Percentiles rank a stretch among this genome's conserved stretches.
Evolutionary conservation across 1,284 basidiomycete species (phyloP).

Genomic region (Leccinum subfulvum): DNA sequence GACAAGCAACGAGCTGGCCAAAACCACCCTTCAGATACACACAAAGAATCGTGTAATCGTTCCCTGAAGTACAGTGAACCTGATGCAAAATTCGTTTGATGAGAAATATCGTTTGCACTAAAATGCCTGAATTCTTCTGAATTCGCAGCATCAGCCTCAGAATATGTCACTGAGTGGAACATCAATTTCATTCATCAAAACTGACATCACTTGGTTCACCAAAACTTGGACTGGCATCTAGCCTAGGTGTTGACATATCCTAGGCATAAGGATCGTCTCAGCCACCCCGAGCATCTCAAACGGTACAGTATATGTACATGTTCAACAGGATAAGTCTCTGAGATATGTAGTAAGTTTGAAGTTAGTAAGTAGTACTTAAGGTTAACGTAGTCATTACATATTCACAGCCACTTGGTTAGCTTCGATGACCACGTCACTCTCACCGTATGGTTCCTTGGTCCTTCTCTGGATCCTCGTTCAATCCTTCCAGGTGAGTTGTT

Average conservation of each 20-base stretch:
- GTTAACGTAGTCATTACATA: neutral
- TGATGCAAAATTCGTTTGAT: neutral
- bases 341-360: too few relatives aligned
- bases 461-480: conserved; percentile 63
- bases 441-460: conserved; percentile 58
- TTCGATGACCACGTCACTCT: conserved; percentile 39
- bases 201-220: conserved; percentile 39
- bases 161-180: conserved; percentile 51
- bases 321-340: too few relatives aligned
- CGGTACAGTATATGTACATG: too few relatives aligned
- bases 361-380: too few relatives aligned
- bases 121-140: conserved; percentile 46
- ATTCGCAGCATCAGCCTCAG: neutral
- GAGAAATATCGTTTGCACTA: conserved; percentile 43
- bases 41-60: neutral
- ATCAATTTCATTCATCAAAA: conserved; percentile 49
- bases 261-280: conserved; percentile 41
- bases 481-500: conserved; percentile 56
- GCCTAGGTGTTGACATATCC: neutral
- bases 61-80: neutral
- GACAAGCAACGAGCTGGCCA: conserved; percentile 10
- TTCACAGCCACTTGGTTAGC: conserved; percentile 13
- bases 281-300: conserved; percentile 48
- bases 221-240: conserved; percentile 50
- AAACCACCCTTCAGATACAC: conserved; percentile 26